Conservation (phyloP, 164 flowering plant genomes). For the Stephania cephalantha region DNA sequence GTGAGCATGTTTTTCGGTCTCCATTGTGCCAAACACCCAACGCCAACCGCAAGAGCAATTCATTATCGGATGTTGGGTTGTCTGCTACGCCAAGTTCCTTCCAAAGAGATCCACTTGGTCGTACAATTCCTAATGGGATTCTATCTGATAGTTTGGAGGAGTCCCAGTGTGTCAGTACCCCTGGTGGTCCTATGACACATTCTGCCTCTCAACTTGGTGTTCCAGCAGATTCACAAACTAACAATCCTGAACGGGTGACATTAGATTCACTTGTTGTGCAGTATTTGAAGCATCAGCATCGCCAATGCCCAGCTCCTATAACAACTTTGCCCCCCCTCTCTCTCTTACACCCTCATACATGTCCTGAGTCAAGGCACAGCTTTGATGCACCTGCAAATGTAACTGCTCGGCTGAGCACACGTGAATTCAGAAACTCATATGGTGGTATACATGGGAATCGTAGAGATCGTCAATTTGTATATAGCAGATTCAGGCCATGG, state of each 20-base stretch:
- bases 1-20: slow-evolving; percentile 53
- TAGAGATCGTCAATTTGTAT: slow-evolving; percentile 87
- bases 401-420: slow-evolving; percentile 67
- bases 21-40: slow-evolving; percentile 47
- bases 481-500: slow-evolving; percentile 94
- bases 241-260: slow-evolving; percentile 61
- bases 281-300: slow-evolving; percentile 94
- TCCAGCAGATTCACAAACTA: slow-evolving; percentile 41
- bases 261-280: slow-evolving; percentile 87
- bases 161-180: slow-evolving; percentile 25
- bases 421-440: slow-evolving; percentile 57
- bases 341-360: slow-evolving; percentile 81
- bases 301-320: slow-evolving; percentile 94
- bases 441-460: slow-evolving; percentile 78
- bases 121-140: slow-evolving; percentile 21
- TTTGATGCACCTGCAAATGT: slow-evolving; percentile 91
- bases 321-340: slow-evolving; percentile 97
- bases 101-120: slow-evolving; percentile 33
- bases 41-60: slow-evolving; percentile 34
- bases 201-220: slow-evolving; percentile 35
- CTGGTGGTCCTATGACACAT: slow-evolving; percentile 26
- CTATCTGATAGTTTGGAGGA: slow-evolving; percentile 43
- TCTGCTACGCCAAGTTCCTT: slow-evolving; percentile 40
- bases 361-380: slow-evolving; percentile 83
- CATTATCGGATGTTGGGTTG: slow-evolving; percentile 39